A percentile compares a stretch with the other conserved stretches of the same genome.
Conservation (phyloP, 768 basidiomycete genomes). For the Hericium coralloides region DNA sequence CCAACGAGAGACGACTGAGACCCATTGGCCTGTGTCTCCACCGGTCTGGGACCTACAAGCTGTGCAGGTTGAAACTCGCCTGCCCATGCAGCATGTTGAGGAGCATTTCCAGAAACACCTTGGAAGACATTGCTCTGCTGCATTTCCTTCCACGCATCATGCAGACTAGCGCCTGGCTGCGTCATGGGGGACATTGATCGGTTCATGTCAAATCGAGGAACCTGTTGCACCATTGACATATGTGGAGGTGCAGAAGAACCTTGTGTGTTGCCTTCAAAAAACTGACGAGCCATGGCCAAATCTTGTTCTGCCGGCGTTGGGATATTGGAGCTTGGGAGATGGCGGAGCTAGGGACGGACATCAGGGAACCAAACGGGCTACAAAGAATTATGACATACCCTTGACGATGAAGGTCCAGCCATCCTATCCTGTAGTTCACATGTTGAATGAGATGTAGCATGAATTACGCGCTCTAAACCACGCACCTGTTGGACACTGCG, state of each 20-base stretch:
- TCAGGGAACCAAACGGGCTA: background rate
- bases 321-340: conserved; percentile 55
- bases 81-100: conserved; percentile 9
- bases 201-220: conserved; percentile 23
- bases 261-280: conserved; percentile 49
- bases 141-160: conserved; percentile 7
- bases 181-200: background rate
- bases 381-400: conserved; percentile 32
- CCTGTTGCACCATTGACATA: conserved; percentile 25
- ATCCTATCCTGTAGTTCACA: conserved; percentile 50
- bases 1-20: background rate
- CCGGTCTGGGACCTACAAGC: background rate
- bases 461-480: conserved; percentile 1
- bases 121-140: background rate
- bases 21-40: background rate
- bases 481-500: conserved; percentile 79
- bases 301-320: conserved; percentile 53
- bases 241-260: conserved; percentile 24
- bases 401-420: conserved; percentile 62
- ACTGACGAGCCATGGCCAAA: conserved; percentile 66
- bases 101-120: background rate
- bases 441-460: background rate
- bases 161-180: background rate
- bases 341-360: conserved; percentile 46
- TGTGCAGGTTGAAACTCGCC: conserved; percentile 16